A percentile compares a stretch with the other conserved stretches of the same genome.
These are phyloP conservation scores for Pulveroboletus sp. DNA, from an alignment of 768 basidiomycete genomes.

Conservation along the genomic window DNA sequence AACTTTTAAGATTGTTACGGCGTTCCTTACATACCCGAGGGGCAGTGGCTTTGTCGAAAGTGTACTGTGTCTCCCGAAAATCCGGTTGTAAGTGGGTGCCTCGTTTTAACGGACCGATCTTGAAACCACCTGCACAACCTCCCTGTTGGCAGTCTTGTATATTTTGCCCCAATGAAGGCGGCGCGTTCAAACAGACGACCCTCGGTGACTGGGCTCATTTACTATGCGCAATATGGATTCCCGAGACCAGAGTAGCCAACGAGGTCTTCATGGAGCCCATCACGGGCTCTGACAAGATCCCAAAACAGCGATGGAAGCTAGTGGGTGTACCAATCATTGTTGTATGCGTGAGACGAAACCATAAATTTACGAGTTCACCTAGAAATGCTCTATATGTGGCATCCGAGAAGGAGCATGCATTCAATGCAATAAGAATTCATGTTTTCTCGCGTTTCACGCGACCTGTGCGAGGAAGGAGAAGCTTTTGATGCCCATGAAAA, in stretches of 20 bases:
- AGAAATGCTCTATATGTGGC: conserved; percentile 66
- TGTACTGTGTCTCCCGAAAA: conserved; percentile 97
- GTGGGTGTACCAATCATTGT: conserved; percentile 43
- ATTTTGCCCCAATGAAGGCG: conserved; percentile 95
- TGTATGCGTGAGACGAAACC: neutral
- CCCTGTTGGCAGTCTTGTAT: conserved; percentile 74
- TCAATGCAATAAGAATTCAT: conserved; percentile 87
- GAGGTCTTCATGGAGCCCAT: conserved; percentile 99
- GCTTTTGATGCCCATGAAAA: conserved; percentile 83
- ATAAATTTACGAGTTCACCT: conserved; percentile 7
- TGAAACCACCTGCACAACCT: neutral
- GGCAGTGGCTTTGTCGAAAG: conserved; percentile 98
- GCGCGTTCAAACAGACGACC: conserved; percentile 96
- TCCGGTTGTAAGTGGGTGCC: conserved; percentile 67
- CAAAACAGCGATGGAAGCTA: conserved; percentile 91
- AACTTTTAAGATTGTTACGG: conserved; percentile 89
- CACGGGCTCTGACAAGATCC: conserved; percentile 80
- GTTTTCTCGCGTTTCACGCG: conserved; percentile 91
- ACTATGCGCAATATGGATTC: conserved; percentile 96
- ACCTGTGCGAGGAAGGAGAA: conserved; percentile 91
- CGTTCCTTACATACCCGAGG: conserved; percentile 98
- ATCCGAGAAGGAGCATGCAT: conserved; percentile 81
- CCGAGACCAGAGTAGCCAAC: conserved; percentile 89
- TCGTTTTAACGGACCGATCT: neutral
- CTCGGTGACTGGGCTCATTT: conserved; percentile 94